phyloP scores from a whole-genome alignment of 176 grass and related monocot species.

The Poa annua region DNA sequence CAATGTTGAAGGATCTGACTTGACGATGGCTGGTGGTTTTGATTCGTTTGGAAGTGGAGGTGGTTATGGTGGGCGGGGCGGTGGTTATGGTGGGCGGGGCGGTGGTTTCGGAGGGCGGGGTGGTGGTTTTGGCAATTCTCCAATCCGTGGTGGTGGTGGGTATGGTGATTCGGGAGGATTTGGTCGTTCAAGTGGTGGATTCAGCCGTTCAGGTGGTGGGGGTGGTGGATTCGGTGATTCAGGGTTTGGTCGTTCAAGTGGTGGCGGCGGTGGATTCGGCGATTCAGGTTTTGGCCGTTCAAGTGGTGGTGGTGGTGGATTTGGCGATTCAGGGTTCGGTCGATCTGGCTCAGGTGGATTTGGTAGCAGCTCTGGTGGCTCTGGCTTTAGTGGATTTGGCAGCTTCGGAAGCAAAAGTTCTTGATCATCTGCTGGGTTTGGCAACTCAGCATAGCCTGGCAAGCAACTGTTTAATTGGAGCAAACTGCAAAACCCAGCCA shows the following conservation, averaged over 20 bases:
- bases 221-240: constrained; percentile 44
- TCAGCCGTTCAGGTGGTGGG: constrained; percentile 28
- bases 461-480: background rate
- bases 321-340: constrained; percentile 28
- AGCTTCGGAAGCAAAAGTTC: constrained; percentile 50
- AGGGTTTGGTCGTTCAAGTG: constrained; percentile 40
- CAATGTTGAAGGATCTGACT: constrained; percentile 65
- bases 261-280: constrained; percentile 39
- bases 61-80: constrained; percentile 39
- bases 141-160: constrained; percentile 30
- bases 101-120: constrained; percentile 44
- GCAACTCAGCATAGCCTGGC: constrained; percentile 39
- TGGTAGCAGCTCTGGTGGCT: constrained; percentile 50
- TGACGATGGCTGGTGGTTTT: constrained; percentile 53
- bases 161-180: constrained; percentile 44
- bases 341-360: constrained; percentile 43
- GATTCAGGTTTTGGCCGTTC: constrained; percentile 38
- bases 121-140: constrained; percentile 47
- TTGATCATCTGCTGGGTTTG: constrained; percentile 36
- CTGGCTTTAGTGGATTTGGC: constrained; percentile 58
- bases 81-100: background rate
- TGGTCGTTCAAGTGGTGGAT: constrained; percentile 43
- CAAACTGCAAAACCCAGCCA: background rate
- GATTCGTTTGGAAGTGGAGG: constrained; percentile 64
- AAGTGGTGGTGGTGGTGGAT: constrained; percentile 48